Evolutionary conservation across 495 filamentous ascomycete species (phyloP).

Genomic region (Penicillium canariense): DNA sequence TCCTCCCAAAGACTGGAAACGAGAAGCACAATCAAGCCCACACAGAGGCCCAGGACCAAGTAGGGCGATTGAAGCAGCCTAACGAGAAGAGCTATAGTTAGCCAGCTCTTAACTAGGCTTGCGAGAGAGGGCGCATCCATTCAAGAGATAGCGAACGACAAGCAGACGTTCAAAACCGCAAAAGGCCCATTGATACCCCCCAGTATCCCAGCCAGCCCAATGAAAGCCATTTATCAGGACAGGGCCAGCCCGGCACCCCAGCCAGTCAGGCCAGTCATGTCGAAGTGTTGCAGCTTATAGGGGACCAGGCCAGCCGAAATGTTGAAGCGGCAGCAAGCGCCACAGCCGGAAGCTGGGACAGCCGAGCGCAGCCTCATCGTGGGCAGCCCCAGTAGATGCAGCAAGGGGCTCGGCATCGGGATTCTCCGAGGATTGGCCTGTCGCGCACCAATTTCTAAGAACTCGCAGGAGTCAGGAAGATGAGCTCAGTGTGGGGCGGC

Average conservation of each 20-base stretch:
- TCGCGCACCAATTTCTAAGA: not conserved
- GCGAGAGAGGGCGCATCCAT: not conserved
- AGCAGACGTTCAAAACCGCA: not conserved
- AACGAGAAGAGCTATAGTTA: constrained; percentile 25
- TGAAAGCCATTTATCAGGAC: not conserved
- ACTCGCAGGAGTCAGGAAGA: not conserved
- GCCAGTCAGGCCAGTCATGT: constrained; percentile 1
- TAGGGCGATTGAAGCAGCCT: constrained; percentile 26
- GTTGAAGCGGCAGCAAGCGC: not conserved
- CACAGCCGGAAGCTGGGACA: constrained; percentile 5
- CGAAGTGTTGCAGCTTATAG: not conserved
- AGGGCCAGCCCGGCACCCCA: not conserved
- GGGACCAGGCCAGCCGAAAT: not conserved
- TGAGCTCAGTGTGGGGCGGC: no score
- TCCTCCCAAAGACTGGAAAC: constrained; percentile 29
- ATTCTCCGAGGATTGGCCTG: constrained; percentile 1
- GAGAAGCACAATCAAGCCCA: constrained; percentile 22
- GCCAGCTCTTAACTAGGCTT: not conserved
- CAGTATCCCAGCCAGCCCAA: not conserved
- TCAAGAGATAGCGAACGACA: not conserved
- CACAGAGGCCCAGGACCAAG: constrained; percentile 18
- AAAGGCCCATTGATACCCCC: not conserved
- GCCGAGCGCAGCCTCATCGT: not conserved
- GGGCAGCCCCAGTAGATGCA: not conserved
- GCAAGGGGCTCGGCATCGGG: not conserved